Base-by-base conservation (phyloP, 495 filamentous ascomycete species). In the Physcia stellaris region DNA sequence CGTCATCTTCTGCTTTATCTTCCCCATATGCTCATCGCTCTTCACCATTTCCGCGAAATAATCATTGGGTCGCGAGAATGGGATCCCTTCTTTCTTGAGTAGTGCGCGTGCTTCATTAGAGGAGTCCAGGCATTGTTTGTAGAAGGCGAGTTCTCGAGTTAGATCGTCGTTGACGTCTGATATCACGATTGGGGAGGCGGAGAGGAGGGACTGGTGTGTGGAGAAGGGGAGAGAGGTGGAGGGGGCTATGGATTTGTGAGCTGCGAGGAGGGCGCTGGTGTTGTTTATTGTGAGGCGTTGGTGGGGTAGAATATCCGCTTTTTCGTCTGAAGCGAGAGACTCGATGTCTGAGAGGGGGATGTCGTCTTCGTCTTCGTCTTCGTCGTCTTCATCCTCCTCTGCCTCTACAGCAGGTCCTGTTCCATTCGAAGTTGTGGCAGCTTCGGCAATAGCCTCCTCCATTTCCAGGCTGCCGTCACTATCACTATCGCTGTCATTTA, bases 21-120 rank as follows among this genome's bases (percentile, higher is more conserved):
- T 80, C 49, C 81, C 80, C 90, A 98, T 98, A 55, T 93, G 92
- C 66, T 92, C 88, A 62, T 98, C 92, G 52, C 77, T 83, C 70
- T 95, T 94, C 43, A 95, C 75, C 83, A 94, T 98, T 69, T 98
- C 90, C 19, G 90, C 90, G 51, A 98, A 96, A 64, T 92, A 98
- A 60, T 98, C 90, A 23, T 69, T 75, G 6, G 90, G 90, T 4
- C 90, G 73, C 4, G 83, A 78, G 63, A 96, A 96, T 6, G 79
- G 74, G 6, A 86, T 66, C 24, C 78, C 80, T 56, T 92, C 86
- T 51, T 80, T 80, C 59, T 81, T 81, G 29, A 98, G 71, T 24
- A 76, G 58, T 4, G 61, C 58, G 32, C 87, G 78, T 11, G 73
- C 90, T 34, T 74, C 57, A 32, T 74, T 70, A 4, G 76, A 86